Conservation (phyloP, 176 grass and related monocot genomes). For the Rhynchospora breviuscula region DNA sequence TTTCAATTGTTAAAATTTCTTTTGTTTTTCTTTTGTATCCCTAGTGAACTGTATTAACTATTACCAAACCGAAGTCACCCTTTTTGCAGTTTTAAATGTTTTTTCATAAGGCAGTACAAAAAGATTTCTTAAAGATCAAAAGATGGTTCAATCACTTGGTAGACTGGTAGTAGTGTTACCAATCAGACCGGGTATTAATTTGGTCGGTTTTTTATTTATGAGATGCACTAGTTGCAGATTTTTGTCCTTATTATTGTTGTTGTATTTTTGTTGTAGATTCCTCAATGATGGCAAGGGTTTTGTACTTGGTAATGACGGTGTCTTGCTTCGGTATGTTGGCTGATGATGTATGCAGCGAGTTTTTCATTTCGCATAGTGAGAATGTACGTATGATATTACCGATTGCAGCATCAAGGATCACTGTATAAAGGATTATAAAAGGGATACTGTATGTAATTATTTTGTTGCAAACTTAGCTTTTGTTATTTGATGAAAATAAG, state of each 20-base stretch:
- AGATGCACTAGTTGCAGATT: background rate
- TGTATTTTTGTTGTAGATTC: conserved; percentile 41
- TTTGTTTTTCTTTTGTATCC: background rate
- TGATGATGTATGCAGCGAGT: conserved; percentile 25
- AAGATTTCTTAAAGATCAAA: background rate
- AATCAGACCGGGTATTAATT: no score
- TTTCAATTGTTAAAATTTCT: background rate
- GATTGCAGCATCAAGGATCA: conserved; percentile 16
- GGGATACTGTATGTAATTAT: conserved; percentile 7
- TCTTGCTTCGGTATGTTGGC: conserved; percentile 83
- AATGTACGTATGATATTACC: conserved; percentile 9
- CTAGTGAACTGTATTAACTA: background rate
- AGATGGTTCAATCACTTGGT: background rate
- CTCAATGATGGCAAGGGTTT: conserved; percentile 65
- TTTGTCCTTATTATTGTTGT: background rate
- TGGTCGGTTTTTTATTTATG: no score
- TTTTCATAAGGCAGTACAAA: background rate
- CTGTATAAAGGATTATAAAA: conserved; percentile 25
- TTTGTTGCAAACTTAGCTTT: conserved; percentile 23
- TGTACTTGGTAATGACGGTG: conserved; percentile 83
- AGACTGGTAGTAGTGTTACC: no score
- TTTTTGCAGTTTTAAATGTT: background rate
- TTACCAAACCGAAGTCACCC: background rate
- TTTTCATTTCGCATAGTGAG: conserved; percentile 43
- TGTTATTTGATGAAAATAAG: background rate